Percentiles rank a stretch among this genome's conserved stretches.
These are phyloP conservation scores for Diaporthe amygdali DNA, from an alignment of 2,329 filamentous ascomycete genomes.

Conservation along the genomic window DNA sequence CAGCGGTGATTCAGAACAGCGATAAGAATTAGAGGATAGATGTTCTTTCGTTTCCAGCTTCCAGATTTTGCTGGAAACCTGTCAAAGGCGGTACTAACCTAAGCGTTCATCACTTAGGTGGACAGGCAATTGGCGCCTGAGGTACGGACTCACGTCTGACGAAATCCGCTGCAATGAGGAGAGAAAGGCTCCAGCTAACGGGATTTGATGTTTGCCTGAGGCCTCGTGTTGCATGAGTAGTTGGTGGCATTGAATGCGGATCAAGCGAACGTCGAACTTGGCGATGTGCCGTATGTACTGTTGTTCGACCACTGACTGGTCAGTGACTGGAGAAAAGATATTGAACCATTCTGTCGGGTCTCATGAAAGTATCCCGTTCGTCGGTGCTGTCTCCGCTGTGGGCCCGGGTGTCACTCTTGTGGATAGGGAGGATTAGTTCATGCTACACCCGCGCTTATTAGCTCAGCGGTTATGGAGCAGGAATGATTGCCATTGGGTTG, in stretches of 20 bases:
- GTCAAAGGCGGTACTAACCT: neutral
- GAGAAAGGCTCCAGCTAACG: no score
- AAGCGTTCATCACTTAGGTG: neutral
- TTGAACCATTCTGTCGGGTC: neutral
- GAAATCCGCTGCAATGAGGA: no score
- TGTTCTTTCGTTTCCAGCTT: neutral
- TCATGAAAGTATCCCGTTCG: neutral
- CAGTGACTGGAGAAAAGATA: no score
- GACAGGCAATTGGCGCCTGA: neutral
- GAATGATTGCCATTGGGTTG: neutral
- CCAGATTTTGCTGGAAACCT: neutral
- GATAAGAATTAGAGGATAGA: neutral
- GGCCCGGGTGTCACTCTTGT: neutral
- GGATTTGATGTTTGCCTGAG: no score
- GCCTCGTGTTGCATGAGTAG: no score
- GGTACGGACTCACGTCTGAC: no score
- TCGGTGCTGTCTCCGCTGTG: neutral
- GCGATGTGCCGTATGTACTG: no score
- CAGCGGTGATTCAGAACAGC: neutral
- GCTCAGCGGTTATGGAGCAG: neutral
- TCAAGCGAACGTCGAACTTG: no score
- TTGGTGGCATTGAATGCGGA: neutral
- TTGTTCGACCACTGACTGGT: no score
- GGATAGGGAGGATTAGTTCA: neutral
- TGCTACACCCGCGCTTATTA: neutral